Base-by-base conservation (phyloP, 1,284 basidiomycete species). In the Sporisorium exsertum region DNA sequence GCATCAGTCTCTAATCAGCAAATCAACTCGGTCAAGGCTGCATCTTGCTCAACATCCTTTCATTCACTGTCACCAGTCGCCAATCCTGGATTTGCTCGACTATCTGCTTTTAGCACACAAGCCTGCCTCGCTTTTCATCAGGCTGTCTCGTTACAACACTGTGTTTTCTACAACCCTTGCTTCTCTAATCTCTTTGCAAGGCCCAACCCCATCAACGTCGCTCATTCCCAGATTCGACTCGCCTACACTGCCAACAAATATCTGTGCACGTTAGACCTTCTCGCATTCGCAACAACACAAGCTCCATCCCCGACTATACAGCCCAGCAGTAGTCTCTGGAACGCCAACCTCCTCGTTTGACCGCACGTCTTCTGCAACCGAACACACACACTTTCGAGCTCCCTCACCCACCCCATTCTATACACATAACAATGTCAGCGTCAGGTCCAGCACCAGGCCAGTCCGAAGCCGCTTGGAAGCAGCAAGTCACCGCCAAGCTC, bases 381-480 rank as follows among this genome's bases (percentile, higher is more conserved):
- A 32, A 49, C 42, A 33, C 26, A 55, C 53, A 20, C 43, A 49
- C 46, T 42, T 33, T 33, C 49, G 18, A 35, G 7, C 12, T n/a
- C 32, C 18, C 32, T 13, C 5, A 13, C 43, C 18, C 22, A 20
- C 20, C 29, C 20, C 3, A 59, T 35, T 35, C 22, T 26, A 55
- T 37, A 53, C 40, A 50, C 26, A 49, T n/a, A 32, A 70, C 51
- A 60, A 80, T 80, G 78, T 79, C 78, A 35, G 42, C 70, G 37
- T 74, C 78, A 68, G 78, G 77, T 50, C 81, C 81, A 53, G 75
- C 78, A 40, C 68, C 78, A 53, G 79, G 76, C 58, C 79, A 82
- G 53, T 71, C 76, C 13, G 72, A 80, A 64, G 77, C 73, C 49
- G 60, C 59, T 53, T 78, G 79, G 78, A 78, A 78, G 53, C 70